Evolutionary conservation across 495 filamentous ascomycete genomes (phyloP).

Genomic region (Staphylotrichum tortipilum): DNA sequence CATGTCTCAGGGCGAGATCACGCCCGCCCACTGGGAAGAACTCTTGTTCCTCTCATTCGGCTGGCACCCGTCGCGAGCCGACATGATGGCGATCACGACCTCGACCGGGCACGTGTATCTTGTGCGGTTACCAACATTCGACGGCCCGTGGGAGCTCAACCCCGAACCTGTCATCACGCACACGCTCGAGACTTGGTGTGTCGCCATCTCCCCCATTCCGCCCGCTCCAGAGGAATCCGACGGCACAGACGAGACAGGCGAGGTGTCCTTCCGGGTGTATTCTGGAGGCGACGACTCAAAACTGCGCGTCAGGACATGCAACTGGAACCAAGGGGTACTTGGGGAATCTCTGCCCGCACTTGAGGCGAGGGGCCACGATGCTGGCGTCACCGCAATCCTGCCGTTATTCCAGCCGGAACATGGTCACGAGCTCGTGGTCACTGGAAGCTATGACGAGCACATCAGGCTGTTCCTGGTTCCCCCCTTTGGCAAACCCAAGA

Average conservation of each 20-base stretch:
- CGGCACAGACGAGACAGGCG: neutral
- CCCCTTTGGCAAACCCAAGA: constrained; percentile 32
- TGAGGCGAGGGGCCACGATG: constrained; percentile 51
- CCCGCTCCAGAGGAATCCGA: neutral
- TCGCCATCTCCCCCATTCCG: constrained; percentile 39
- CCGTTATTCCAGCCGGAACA: constrained; percentile 43
- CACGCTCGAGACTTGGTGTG: constrained; percentile 59
- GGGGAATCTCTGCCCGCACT: constrained; percentile 26
- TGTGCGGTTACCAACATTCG: constrained; percentile 26
- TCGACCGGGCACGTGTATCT: constrained; percentile 55
- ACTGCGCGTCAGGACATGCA: constrained; percentile 29
- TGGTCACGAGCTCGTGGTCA: constrained; percentile 53
- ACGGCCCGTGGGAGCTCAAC: constrained; percentile 18
- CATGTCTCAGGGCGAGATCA: constrained; percentile 13
- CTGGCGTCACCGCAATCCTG: constrained; percentile 84
- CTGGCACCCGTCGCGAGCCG: constrained; percentile 51
- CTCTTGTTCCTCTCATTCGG: constrained; percentile 61
- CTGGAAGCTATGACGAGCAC: constrained; percentile 87
- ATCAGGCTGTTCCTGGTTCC: constrained; percentile 54
- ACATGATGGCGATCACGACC: constrained; percentile 56
- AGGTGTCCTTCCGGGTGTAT: constrained; percentile 32
- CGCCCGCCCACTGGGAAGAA: constrained; percentile 35
- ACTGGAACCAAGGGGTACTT: constrained; percentile 27
- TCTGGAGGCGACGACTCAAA: constrained; percentile 64
- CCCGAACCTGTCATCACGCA: constrained; percentile 31